Base-by-base conservation (phyloP, 352 stramenopile species). In the Saprolegnia diclina region DNA sequence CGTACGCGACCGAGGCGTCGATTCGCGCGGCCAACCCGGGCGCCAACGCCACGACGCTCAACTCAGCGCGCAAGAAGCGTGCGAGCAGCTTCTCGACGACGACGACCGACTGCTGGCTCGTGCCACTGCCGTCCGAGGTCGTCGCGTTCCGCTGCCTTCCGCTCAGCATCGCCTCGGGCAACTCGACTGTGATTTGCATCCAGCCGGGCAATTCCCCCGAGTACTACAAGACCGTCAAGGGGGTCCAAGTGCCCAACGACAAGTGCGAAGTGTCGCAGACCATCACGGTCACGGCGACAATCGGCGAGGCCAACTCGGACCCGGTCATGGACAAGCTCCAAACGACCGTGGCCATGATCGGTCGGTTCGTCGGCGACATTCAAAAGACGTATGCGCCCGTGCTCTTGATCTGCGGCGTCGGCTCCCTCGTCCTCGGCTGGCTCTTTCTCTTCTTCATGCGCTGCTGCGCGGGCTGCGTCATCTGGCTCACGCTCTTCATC, bases 141-240 rank as follows among this genome's bases (percentile, higher is more conserved):
- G 82, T 91, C 4, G 88, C 90, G 38, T 95, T 90, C 53, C 80
- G 87, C 13, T 95, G 85, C 67, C 82, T 95, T n/a, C 85, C 88
- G 56, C 76, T 82, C 56, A 92, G 82, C 32, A 79, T 84, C 9
- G 91, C 79, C 6, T 77, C 77, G 0, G 56, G 85, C 21, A 81
- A 89, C 56, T 85, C 78, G 21, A 75, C 69, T 38, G 61, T 67
- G 21, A 64, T 50, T 19, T 96, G 87, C 56, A 44, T 95, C 5
- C 79, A 89, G 61, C 87, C 83, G 19, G 83, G 63, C 7, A 82
- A 91, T 38, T 65, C 78, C 26, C 77, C 80, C 4, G 69, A 92
- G 53, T 92, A 94, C 65, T 90, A 93, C 55, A 77, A 85, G 37
- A 59, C 78, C 9, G 73, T 80, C 0, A 78, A 80, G 18, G 81